These are phyloP conservation scores for Vanrija humicola DNA, from an alignment of 1,284 basidiomycete genomes.

Conservation along the genomic window DNA sequence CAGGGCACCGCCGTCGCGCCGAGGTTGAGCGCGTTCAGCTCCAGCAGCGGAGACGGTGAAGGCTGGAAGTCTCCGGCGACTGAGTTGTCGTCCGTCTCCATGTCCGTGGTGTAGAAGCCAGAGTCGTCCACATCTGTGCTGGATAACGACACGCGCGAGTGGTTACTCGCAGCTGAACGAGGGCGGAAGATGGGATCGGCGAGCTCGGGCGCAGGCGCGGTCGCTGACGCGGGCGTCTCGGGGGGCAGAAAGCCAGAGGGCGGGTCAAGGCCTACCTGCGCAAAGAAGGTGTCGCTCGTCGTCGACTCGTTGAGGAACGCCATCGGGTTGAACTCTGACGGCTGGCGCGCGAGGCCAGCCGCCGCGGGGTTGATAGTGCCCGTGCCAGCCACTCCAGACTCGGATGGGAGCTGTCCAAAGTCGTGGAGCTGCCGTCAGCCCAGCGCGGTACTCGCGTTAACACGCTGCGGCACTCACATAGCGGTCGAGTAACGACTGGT, in stretches of 20 bases:
- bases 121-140: constrained; percentile 17
- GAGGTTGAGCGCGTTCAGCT: constrained; percentile 11
- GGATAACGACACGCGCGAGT: constrained; percentile 5
- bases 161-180: constrained; percentile 5
- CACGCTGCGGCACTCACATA: constrained; percentile 3
- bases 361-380: background rate
- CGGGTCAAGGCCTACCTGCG: background rate
- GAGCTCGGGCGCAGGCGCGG: background rate
- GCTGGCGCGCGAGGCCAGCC: background rate
- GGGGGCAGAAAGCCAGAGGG: background rate
- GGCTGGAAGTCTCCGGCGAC: background rate
- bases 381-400: background rate
- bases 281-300: constrained; percentile 6
- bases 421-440: constrained; percentile 3
- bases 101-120: constrained; percentile 7
- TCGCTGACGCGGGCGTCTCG: background rate
- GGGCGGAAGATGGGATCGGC: constrained; percentile 7
- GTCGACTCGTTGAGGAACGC: constrained; percentile 10
- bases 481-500: constrained; percentile 1
- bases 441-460: too few species aligned
- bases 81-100: constrained; percentile 8
- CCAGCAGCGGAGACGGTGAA: constrained; percentile 8
- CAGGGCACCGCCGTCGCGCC: background rate
- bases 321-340: constrained; percentile 14
- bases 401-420: background rate